phyloP scores from a whole-genome alignment of 768 basidiomycete genomes.

The Goffeauzyma gilvescens region DNA sequence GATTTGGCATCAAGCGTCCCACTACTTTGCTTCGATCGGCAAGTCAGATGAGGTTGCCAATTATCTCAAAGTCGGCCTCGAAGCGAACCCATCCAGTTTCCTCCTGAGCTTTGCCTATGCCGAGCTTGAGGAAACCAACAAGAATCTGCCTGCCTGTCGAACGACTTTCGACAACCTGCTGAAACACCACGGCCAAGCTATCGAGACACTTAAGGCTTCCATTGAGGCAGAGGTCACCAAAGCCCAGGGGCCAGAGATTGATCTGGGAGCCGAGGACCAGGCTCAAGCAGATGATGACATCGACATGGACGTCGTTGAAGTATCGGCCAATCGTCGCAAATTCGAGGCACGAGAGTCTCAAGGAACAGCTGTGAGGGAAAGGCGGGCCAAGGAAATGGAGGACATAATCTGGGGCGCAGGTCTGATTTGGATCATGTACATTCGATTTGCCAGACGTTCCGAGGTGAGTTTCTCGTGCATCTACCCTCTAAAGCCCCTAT shows the following conservation, averaged over 20 bases:
- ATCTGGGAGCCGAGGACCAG: constrained; percentile 4
- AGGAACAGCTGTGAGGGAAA: constrained; percentile 21
- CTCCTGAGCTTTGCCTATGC: constrained; percentile 76
- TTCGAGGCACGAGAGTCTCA: constrained; percentile 25
- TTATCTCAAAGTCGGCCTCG: constrained; percentile 65
- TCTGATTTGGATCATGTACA: constrained; percentile 59
- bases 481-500: no score
- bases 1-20: constrained; percentile 88
- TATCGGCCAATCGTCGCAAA: constrained; percentile 33
- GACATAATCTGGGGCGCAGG: constrained; percentile 53
- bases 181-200: constrained; percentile 38
- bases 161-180: constrained; percentile 55
- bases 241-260: constrained; percentile 27
- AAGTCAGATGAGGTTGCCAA: constrained; percentile 62
- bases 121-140: constrained; percentile 49
- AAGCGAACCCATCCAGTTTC: constrained; percentile 70
- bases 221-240: constrained; percentile 35
- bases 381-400: constrained; percentile 31
- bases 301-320: constrained; percentile 28
- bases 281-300: constrained; percentile 11
- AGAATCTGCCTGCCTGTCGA: constrained; percentile 51
- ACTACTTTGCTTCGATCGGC: constrained; percentile 55
- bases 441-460: constrained; percentile 73
- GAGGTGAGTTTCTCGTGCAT: constrained; percentile 44
- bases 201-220: constrained; percentile 22